Percentiles rank a stretch among this genome's conserved stretches.
These are phyloP conservation scores for Aspergillus luchuensis DNA, from an alignment of 2,329 filamentous ascomycete genomes.

Conservation along the genomic window DNA sequence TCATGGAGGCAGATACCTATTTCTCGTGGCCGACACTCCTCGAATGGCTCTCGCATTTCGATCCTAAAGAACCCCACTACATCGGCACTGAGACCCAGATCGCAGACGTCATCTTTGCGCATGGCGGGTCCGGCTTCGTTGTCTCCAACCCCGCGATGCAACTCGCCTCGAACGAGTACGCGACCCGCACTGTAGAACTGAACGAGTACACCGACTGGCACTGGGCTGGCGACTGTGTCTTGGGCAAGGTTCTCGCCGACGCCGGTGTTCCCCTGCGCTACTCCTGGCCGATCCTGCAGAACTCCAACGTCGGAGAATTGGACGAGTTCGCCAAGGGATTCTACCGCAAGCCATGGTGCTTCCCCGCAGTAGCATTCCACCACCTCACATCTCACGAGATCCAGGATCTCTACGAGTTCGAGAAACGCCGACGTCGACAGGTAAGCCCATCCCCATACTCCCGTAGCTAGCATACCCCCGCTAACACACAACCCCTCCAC, in stretches of 20 bases:
- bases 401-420: constrained; percentile 49
- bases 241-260: constrained; percentile 51
- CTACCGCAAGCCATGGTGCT: constrained; percentile 53
- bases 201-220: constrained; percentile 50
- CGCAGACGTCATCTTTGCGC: constrained; percentile 53
- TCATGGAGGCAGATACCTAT: constrained; percentile 62
- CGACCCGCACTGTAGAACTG: constrained; percentile 44
- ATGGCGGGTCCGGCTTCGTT: constrained; percentile 57
- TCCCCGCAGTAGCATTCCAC: constrained; percentile 53
- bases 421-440: constrained; percentile 60
- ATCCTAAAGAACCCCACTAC: constrained; percentile 53
- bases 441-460: constrained; percentile 42
- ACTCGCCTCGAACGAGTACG: constrained; percentile 47
- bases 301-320: constrained; percentile 47
- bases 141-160: constrained; percentile 55
- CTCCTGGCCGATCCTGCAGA: constrained; percentile 52
- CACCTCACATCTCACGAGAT: constrained; percentile 50
- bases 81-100: constrained; percentile 58
- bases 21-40: constrained; percentile 57
- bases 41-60: constrained; percentile 55
- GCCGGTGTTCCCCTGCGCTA: constrained; percentile 49
- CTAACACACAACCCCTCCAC: neutral
- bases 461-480: neutral
- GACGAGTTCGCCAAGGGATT: constrained; percentile 45
- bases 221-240: constrained; percentile 55